These are phyloP conservation scores for Aspergillus vadensis DNA, from an alignment of 2,329 filamentous ascomycete genomes.

Conservation along the genomic window DNA sequence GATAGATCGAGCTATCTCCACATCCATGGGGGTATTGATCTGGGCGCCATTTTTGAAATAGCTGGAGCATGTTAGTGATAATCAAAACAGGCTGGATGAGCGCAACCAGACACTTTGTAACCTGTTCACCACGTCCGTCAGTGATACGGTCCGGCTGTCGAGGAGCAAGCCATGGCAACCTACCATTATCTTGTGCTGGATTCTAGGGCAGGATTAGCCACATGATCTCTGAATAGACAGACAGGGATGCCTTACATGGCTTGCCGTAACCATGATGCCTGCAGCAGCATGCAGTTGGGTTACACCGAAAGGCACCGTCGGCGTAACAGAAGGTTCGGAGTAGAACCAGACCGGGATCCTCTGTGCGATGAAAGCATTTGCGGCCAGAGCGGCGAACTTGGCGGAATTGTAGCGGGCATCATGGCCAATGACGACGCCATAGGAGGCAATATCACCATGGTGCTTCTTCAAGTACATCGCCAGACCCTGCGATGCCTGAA, in stretches of 20 bases:
- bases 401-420: constrained; percentile 65
- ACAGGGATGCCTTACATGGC: constrained; percentile 48
- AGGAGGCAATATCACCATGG: constrained; percentile 43
- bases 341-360: constrained; percentile 63
- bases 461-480: constrained; percentile 59
- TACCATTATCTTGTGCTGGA: constrained; percentile 63
- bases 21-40: constrained; percentile 65
- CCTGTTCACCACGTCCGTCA: constrained; percentile 35
- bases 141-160: constrained; percentile 15
- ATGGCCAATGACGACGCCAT: constrained; percentile 61
- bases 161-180: neutral
- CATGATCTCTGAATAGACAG: neutral
- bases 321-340: constrained; percentile 59
- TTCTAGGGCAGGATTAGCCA: constrained; percentile 43
- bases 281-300: constrained; percentile 56
- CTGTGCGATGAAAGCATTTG: constrained; percentile 60
- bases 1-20: constrained; percentile 60
- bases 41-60: constrained; percentile 67
- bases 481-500: constrained; percentile 66
- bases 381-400: constrained; percentile 62
- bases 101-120: constrained; percentile 58
- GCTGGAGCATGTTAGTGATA: constrained; percentile 32
- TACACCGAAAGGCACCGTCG: constrained; percentile 64
- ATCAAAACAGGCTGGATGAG: constrained; percentile 1
- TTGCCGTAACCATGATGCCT: constrained; percentile 68